Conservation (phyloP, 2,329 filamentous ascomycete species). For the Aspergillus sojae region DNA sequence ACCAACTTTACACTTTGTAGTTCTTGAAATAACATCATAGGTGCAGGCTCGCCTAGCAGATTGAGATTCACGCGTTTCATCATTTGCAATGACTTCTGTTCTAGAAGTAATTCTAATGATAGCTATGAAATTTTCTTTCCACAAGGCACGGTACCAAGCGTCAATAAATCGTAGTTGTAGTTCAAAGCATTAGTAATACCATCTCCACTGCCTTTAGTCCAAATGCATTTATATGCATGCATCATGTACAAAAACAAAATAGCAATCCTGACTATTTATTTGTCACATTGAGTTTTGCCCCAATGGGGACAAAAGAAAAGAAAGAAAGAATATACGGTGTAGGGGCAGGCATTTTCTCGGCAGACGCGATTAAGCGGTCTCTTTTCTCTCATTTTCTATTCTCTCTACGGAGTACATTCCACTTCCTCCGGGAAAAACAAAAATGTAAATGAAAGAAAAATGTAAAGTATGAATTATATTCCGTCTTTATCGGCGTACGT, state of each 20-base stretch:
- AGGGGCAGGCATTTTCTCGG: neutral
- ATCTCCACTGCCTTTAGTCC: neutral
- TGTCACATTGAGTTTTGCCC: neutral
- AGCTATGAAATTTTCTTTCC: neutral
- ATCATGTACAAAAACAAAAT: neutral
- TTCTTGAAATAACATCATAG: neutral
- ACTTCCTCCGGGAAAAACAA: neutral
- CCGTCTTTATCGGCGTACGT: neutral
- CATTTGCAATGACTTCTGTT: neutral
- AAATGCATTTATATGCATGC: neutral
- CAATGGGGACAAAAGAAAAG: neutral
- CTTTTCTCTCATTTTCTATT: neutral
- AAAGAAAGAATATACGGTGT: neutral
- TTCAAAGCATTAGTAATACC: neutral
- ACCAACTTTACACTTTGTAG: neutral
- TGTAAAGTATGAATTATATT: neutral
- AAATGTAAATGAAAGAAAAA: neutral
- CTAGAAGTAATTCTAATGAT: neutral
- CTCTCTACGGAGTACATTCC: no score
- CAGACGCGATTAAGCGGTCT: neutral
- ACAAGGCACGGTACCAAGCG: neutral
- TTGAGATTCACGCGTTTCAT: neutral
- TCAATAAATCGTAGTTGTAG: neutral
- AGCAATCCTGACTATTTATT: neutral
- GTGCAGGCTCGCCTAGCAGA: conserved; percentile 1